Evolutionary conservation across 2,329 filamentous ascomycete species (phyloP).

Genomic region (Chrysoporthe puriensis): DNA sequence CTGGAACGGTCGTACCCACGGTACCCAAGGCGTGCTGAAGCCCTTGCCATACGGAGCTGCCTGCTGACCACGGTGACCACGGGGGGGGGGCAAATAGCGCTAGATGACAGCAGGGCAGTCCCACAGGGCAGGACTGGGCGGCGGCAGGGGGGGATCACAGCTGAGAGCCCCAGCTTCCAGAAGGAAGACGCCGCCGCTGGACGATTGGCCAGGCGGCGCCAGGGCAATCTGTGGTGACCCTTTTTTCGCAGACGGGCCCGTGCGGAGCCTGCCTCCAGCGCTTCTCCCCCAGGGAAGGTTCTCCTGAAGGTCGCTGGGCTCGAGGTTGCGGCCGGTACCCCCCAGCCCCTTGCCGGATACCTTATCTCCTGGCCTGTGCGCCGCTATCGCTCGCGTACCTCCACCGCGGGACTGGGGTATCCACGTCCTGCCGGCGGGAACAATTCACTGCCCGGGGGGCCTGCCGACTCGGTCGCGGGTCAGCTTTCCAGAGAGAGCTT

Average conservation of each 20-base stretch:
- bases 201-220: not conserved
- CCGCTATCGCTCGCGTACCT: conserved; percentile 22
- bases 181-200: not conserved
- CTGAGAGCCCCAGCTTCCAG: conserved; percentile 4
- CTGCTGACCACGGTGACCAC: not conserved
- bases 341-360: conserved; percentile 16
- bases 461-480: conserved; percentile 24
- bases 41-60: not conserved
- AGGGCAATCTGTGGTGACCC: conserved; percentile 4
- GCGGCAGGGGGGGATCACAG: not conserved
- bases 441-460: conserved; percentile 17
- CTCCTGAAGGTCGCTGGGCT: conserved; percentile 14
- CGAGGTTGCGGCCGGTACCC: not conserved
- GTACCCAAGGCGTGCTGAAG: not conserved
- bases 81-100: not conserved
- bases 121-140: not conserved
- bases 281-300: not conserved
- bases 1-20: not conserved
- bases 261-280: conserved; percentile 1
- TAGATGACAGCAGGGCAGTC: conserved; percentile 1
- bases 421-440: conserved; percentile 11
- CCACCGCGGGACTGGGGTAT: conserved; percentile 12
- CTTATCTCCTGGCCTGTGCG: not conserved
- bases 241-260: conserved; percentile 9
- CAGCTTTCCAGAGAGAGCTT: conserved; percentile 23